phyloP scores from a whole-genome alignment of 768 basidiomycete species.

The Suillus clintonianus region DNA sequence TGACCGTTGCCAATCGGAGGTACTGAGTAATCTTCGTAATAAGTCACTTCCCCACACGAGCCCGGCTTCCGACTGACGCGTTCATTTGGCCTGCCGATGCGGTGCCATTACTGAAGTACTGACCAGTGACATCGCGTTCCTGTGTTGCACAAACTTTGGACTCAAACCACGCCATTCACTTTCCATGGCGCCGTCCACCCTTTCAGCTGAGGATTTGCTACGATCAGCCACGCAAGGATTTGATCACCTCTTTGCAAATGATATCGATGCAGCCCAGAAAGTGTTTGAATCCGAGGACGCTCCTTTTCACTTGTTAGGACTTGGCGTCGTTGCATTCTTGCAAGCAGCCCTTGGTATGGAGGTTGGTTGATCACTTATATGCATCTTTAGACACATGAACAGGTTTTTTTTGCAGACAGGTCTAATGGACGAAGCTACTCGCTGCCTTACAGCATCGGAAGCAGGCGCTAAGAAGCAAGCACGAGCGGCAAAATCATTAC shows the following conservation, averaged over 20 bases:
- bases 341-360: constrained; percentile 85
- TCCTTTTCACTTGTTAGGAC: constrained; percentile 73
- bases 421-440: constrained; percentile 64
- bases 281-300: constrained; percentile 46
- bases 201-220: constrained; percentile 15
- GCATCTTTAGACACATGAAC: background rate
- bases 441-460: constrained; percentile 58
- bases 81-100: background rate
- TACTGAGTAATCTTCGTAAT: background rate
- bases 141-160: background rate
- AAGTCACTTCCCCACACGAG: background rate
- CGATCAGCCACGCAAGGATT: constrained; percentile 53
- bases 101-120: background rate
- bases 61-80: constrained; percentile 1
- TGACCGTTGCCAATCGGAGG: too few relatives aligned
- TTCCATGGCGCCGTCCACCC: background rate
- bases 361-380: constrained; percentile 34
- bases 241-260: constrained; percentile 68
- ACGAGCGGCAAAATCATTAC: constrained; percentile 36
- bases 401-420: constrained; percentile 40
- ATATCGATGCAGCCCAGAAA: constrained; percentile 54
- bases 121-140: background rate
- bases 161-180: background rate
- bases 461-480: constrained; percentile 58
- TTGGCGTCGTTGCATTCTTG: constrained; percentile 71